Base-by-base conservation (phyloP, 225 moss, liverwort and hornwort genomes). In the Physcomitrium patens region DNA sequence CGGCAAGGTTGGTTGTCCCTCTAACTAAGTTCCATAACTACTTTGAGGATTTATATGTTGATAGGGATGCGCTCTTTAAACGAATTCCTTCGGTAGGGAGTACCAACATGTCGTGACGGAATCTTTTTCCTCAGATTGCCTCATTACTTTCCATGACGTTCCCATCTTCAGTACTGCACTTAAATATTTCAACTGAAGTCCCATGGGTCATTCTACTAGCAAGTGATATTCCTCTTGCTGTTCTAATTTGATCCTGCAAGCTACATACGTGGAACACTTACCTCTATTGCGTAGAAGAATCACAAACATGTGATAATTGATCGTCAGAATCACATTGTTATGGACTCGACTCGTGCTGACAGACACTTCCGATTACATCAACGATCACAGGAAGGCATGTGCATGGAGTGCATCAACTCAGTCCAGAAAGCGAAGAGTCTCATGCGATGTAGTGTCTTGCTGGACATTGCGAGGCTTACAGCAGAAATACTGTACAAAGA, bases 11-110 rank as follows among this genome's bases (percentile, higher is more conserved):
- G 60, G 51, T 46, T 53, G 48, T 68, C 72, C 80, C 69, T 47
- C 73, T 48, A 68, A 60, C 65, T 71, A 54, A 65, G 19, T 48
- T 55, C 47, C 54, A 60, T 76, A 77, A 58, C 47, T 54, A 63
- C 49, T 58, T 18, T 53, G 57, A 83, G 52, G 53, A 78, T 54
- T 54, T 47, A 75, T 59, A 16, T 64, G 63, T 27, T 23, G 68
- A 22, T 76, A 63, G 17, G 73, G 67, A 24, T 56, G 43, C 50
- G 54, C 19, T 18, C 50, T 48, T 60, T 51, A 28, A 37, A 44
- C 22, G 46, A 14, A 51, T 45, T 69, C 53, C 49, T 67, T 28
- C 31, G 46, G 14, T 16, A 80, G 53, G 28, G 48, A 67, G 41
- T 44, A 26, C 7, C 67, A 55, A 54, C 63, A 64, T 28, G 52